Conservation (phyloP, 2,329 filamentous ascomycete genomes). For the Chalara sp. region DNA sequence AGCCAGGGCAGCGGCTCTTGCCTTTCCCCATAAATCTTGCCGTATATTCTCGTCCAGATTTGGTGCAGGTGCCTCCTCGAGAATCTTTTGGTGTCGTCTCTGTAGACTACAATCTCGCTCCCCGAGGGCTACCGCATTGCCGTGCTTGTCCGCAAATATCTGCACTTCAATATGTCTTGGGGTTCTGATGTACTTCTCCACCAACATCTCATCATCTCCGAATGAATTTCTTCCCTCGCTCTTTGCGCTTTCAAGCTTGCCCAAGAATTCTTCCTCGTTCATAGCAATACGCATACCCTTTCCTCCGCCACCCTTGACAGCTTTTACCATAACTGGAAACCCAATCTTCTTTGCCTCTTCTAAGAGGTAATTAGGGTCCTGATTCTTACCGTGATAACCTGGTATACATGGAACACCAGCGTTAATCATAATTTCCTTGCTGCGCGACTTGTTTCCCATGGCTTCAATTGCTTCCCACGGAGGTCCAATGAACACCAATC, state of each 20-base stretch:
- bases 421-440: conserved; percentile 92
- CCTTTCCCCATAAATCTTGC: conserved; percentile 59
- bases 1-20: conserved; percentile 60
- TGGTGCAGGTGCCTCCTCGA: conserved; percentile 83
- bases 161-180: conserved; percentile 87
- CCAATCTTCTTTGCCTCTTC: conserved; percentile 64
- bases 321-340: conserved; percentile 72
- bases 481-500: conserved; percentile 90
- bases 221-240: conserved; percentile 74
- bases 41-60: conserved; percentile 51
- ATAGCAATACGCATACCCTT: conserved; percentile 78
- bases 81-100: conserved; percentile 80
- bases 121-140: conserved; percentile 74
- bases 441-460: conserved; percentile 90
- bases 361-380: conserved; percentile 56
- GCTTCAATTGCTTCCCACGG: conserved; percentile 74
- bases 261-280: conserved; percentile 59
- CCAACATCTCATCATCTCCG: conserved; percentile 76
- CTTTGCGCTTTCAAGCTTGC: conserved; percentile 65
- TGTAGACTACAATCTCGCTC: conserved; percentile 88
- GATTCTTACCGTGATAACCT: conserved; percentile 85
- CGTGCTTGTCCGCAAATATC: conserved; percentile 76
- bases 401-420: conserved; percentile 96
- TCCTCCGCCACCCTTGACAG: conserved; percentile 72
- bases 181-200: conserved; percentile 74